A percentile compares a stretch with the other conserved stretches of the same genome.
Conservation (phyloP, 371 early-diverging fungal species). For the Chytridiales sp. region DNA sequence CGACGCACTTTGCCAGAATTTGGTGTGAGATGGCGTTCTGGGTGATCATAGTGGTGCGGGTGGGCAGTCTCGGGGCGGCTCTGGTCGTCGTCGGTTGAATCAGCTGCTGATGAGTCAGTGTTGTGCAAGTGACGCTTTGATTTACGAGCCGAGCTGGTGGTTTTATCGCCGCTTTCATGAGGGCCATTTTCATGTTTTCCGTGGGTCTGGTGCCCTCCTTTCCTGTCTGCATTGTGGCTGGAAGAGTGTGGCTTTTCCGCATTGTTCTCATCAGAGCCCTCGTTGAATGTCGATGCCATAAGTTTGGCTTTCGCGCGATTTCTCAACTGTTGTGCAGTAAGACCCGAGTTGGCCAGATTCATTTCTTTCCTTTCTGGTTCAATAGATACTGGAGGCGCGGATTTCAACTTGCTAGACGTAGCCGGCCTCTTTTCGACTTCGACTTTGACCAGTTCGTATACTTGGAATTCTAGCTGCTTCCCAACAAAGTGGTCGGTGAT, state of each 20-base stretch:
- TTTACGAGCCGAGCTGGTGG: not conserved
- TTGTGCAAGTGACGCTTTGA: not conserved
- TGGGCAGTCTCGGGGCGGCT: constrained; percentile 16
- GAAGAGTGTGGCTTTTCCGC: not conserved
- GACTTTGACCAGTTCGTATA: constrained; percentile 9
- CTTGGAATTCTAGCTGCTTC: not conserved
- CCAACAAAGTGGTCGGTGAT: no score
- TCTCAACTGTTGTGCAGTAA: not conserved
- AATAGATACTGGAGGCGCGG: not conserved
- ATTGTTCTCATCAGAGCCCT: not conserved
- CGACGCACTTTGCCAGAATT: not conserved
- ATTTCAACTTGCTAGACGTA: not conserved
- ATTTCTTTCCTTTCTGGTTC: not conserved
- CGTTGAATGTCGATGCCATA: not conserved
- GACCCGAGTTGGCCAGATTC: not conserved
- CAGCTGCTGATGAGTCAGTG: not conserved
- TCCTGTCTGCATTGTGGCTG: not conserved
- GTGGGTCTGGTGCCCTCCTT: not conserved
- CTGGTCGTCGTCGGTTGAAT: not conserved
- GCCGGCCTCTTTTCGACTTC: constrained; percentile 14
- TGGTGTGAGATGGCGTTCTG: constrained; percentile 17
- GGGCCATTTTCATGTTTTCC: no score
- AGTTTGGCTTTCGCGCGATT: not conserved
- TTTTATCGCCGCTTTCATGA: not conserved
- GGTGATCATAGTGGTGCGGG: constrained; percentile 29